phyloP scores from a whole-genome alignment of 2,329 filamentous ascomycete species.

The Fusarium sp. region DNA sequence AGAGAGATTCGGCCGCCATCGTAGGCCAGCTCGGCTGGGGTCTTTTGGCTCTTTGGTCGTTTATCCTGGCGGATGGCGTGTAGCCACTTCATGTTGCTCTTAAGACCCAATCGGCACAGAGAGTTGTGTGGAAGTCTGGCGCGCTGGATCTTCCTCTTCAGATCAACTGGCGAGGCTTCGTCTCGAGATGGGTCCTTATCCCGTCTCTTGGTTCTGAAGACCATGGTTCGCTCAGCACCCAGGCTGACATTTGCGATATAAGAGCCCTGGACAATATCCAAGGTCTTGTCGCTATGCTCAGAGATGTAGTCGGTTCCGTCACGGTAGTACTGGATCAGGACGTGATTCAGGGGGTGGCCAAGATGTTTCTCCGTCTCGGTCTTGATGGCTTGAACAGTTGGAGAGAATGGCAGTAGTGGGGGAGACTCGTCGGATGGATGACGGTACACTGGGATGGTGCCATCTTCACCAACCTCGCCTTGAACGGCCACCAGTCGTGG shows the following conservation, averaged over 20 bases:
- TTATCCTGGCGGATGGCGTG: conserved; percentile 95
- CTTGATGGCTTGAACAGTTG: conserved; percentile 77
- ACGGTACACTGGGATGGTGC: conserved; percentile 89
- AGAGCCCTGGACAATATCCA: conserved; percentile 85
- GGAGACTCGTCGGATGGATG: conserved; percentile 93
- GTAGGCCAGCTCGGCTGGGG: conserved; percentile 76
- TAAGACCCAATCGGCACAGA: conserved; percentile 82
- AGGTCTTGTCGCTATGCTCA: conserved; percentile 96
- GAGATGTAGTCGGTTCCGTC: conserved; percentile 90
- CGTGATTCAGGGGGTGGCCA: conserved; percentile 89
- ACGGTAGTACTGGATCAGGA: conserved; percentile 93
- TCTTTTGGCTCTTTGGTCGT: conserved; percentile 75
- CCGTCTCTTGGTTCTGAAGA: conserved; percentile 82
- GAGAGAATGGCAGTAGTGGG: conserved; percentile 79
- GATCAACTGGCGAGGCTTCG: conserved; percentile 13
- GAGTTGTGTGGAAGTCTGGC: conserved; percentile 88
- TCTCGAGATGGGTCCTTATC: conserved; percentile 54
- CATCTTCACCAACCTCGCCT: conserved; percentile 75
- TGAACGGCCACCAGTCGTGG: conserved; percentile 93
- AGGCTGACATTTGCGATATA: conserved; percentile 94
- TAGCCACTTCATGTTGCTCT: conserved; percentile 88
- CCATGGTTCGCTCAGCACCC: conserved; percentile 92
- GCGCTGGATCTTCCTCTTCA: conserved; percentile 69
- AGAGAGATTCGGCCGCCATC: conserved; percentile 86
- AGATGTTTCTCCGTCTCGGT: conserved; percentile 76